These are phyloP conservation scores for Helenozyma rhizophorensis DNA, from an alignment of 805 yeast species.

Conservation along the genomic window DNA sequence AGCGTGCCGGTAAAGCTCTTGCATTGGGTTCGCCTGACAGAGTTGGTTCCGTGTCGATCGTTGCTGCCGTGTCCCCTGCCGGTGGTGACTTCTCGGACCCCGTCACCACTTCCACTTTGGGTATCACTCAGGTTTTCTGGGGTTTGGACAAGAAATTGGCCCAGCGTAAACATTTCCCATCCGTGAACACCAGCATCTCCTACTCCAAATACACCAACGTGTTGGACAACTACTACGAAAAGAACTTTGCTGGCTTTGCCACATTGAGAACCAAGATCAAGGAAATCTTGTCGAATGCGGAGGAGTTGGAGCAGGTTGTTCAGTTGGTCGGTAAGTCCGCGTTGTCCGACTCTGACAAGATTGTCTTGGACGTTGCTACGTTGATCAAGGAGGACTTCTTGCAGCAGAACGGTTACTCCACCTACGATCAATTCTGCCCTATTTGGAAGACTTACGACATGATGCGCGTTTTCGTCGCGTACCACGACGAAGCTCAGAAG, in stretches of 20 bases:
- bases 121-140: conserved; percentile 99
- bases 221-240: conserved; percentile 78
- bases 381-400: conserved; percentile 96
- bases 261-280: conserved; percentile 83
- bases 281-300: conserved; percentile 95
- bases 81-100: conserved; percentile 99
- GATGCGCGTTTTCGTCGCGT: conserved; percentile 93
- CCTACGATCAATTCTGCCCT: conserved; percentile 98
- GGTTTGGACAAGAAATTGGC: conserved; percentile 98
- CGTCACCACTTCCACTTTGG: conserved; percentile 95
- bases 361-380: conserved; percentile 86
- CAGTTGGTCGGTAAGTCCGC: conserved; percentile 99
- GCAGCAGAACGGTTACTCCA: conserved; percentile 98
- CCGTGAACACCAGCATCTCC: conserved; percentile 92
- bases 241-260: conserved; percentile 88
- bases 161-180: conserved; percentile 99
- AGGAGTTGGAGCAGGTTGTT: conserved; percentile 97
- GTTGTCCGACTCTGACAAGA: conserved; percentile 92
- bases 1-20: conserved; percentile 96
- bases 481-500: conserved; percentile 96
- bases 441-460: conserved; percentile 97
- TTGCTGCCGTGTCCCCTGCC: conserved; percentile 99
- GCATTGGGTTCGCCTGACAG: conserved; percentile 97
- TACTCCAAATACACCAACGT: conserved; percentile 94
- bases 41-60: conserved; percentile 95